Base-by-base conservation (phyloP, 176 grass and related monocot genomes). In the Cenchrus americanus region DNA sequence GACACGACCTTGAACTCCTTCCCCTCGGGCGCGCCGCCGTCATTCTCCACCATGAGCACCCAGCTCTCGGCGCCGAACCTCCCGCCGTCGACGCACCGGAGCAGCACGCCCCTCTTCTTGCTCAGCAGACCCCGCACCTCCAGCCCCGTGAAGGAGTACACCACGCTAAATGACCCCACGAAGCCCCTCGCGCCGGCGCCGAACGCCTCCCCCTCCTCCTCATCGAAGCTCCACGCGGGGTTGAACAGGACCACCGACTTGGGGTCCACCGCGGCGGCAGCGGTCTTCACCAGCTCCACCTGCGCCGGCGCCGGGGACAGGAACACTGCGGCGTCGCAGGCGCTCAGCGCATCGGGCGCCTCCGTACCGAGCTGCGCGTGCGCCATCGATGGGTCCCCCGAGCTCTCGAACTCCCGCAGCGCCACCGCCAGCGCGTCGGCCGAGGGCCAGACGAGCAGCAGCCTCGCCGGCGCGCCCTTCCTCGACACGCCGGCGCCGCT, bases 81-180 rank as follows among this genome's bases (percentile, higher is more conserved):
- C 41, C 92, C 92, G 82, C 88, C 90, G 32, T 92, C 82, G 41
- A 72, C 87, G 27, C 82, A 90, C 72, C 86, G 90, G 69, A 98
- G 66, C 44, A 98, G 89, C 70, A 93, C 85, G 5, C 91, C 96
- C 62, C 30, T 91, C 87, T 88, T 93, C 78, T 79, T 98, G 82
- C 85, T 95, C 72, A 98, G 77, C 34, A 93, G 61, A 0, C 93
- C 96, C 73, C 84, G 69, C 52, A 98, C 93, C 83, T 98, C 96
- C 84, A 95, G 87, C 67, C 96, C 93, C 73, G 90, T 87, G 88
- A 98, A 98, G n/a, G 96, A 95, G 65, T 98, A 98, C 57, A 95
- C 89, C 79, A 98, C 93, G 19, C 87, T 59, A 73, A 98, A 98
- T 26, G 96, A 98, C 1, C 22, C 50, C 46, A 93, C 49, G 71